Evolutionary conservation across 1,284 basidiomycete species (phyloP), one percentile per base, ranked within the genome.

Genomic region (Microbotryum violaceum): DNA sequence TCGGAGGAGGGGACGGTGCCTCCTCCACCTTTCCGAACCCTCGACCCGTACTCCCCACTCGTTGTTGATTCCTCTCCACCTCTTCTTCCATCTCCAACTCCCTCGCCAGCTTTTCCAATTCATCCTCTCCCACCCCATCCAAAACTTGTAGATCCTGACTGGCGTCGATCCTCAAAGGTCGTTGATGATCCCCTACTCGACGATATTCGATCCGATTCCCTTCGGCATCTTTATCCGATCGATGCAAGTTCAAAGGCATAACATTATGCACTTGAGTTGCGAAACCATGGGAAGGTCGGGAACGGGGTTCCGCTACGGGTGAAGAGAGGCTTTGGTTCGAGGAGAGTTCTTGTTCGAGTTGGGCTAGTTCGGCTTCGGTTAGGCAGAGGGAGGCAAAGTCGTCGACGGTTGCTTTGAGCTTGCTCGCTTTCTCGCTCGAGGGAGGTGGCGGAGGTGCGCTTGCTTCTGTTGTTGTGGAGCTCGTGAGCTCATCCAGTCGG

Each of bases 341-440:
- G 2, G 51, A 37, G 25, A 65, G 56, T 54, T 62, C 60, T 48
- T 49, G 44, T 14, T 60, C 54, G 48, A 68, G 65, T 33, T 62
- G 54, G 29, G 60, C 62, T 16, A 66, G 67, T 47, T 68, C 67
- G 2, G 37, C 25, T 18, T 58, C 45, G 16, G 65, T 46, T 14
- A 68, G 50, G 49, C 58, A 44, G 23, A 68, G 57, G 46, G 54
- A 55, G 57, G 66, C 57, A 23, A 68, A 68, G 37, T 68, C 66
- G 64, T 65, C 61, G 57, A 68, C 48, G 1, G 62, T 49, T 6
- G 37, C 37, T 42, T 42, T 42, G 12, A 42, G 37, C 6, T 2
- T 16, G 14, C 2, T 42, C 12, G 37, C 14, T 42, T 42, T 42
- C 14, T 42, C 37, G 37, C 37, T 42, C 0, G 37, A 42, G 37